Evolutionary conservation across 2,329 filamentous ascomycete genomes (phyloP).

Genomic region (Arthrobotrys sinensis): DNA sequence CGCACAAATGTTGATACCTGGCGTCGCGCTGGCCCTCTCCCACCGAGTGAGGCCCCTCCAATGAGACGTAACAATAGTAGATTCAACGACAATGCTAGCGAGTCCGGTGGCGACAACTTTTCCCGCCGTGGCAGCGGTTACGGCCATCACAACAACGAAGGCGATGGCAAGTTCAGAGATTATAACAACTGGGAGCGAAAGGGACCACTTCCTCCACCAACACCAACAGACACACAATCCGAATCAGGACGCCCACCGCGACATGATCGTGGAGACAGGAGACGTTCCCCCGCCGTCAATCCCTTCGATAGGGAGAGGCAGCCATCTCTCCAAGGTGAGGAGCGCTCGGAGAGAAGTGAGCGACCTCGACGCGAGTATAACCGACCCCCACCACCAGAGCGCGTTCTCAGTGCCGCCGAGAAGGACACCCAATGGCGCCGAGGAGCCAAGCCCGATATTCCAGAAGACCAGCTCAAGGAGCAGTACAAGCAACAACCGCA

Average conservation of each 20-base stretch:
- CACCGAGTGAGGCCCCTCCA: constrained; percentile 70
- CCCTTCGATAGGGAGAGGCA: constrained; percentile 75
- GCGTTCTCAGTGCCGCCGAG: constrained; percentile 87
- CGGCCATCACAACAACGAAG: constrained; percentile 73
- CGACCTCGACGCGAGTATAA: constrained; percentile 81
- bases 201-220: constrained; percentile 85
- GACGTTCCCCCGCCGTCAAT: constrained; percentile 71
- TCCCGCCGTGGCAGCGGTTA: constrained; percentile 79
- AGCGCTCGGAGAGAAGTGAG: constrained; percentile 68
- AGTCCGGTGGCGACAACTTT: constrained; percentile 72
- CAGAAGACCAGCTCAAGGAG: constrained; percentile 63
- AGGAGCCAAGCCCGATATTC: constrained; percentile 86
- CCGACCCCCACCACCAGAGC: constrained; percentile 76
- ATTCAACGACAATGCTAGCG: constrained; percentile 70
- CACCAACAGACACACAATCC: constrained; percentile 68
- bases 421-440: constrained; percentile 93
- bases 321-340: constrained; percentile 84
- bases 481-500: constrained; percentile 25
- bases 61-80: constrained; percentile 70
- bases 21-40: constrained; percentile 91
- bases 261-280: constrained; percentile 72
- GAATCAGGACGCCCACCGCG: constrained; percentile 75
- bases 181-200: constrained; percentile 95
- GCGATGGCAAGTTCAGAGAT: constrained; percentile 83
- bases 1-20: constrained; percentile 86